Evolutionary conservation across 352 stramenopile species (phyloP).

Genomic region (Phytophthora tubulina): DNA sequence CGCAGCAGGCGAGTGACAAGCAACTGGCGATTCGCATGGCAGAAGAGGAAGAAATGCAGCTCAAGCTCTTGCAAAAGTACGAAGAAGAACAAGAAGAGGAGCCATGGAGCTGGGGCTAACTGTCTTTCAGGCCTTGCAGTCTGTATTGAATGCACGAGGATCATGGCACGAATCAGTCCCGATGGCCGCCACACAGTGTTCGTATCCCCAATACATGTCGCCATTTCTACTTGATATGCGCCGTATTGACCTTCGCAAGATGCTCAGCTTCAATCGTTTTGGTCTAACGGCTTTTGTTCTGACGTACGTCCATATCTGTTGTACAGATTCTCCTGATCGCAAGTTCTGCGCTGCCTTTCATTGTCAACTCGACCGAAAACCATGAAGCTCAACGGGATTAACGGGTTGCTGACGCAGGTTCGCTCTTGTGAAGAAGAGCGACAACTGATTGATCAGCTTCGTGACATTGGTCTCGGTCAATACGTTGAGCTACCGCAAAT

Average conservation of each 20-base stretch:
- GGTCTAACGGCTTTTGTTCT: slow-evolving; percentile 3
- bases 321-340: neutral
- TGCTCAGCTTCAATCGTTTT: neutral
- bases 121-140: too few relatives aligned
- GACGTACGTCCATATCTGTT: slow-evolving; percentile 11
- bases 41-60: slow-evolving; percentile 35
- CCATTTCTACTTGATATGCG: slow-evolving; percentile 8
- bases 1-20: slow-evolving; percentile 37
- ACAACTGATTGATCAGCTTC: slow-evolving; percentile 59
- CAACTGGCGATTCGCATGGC: slow-evolving; percentile 41
- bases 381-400: slow-evolving; percentile 6
- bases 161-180: neutral
- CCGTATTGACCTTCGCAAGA: neutral
- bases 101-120: slow-evolving; percentile 26
- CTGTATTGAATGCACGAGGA: too few relatives aligned
- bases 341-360: neutral
- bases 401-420: slow-evolving; percentile 11
- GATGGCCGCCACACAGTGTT: neutral
- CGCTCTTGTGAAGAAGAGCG: slow-evolving; percentile 32
- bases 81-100: slow-evolving; percentile 34
- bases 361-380: neutral
- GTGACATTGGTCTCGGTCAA: slow-evolving; percentile 63
- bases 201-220: slow-evolving; percentile 20
- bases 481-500: slow-evolving; percentile 92
- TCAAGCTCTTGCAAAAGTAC: slow-evolving; percentile 31